Evolutionary conservation across 2,329 filamentous ascomycete genomes (phyloP), one percentile per base, ranked within the genome.

Genomic region (Curvularia lunata): DNA sequence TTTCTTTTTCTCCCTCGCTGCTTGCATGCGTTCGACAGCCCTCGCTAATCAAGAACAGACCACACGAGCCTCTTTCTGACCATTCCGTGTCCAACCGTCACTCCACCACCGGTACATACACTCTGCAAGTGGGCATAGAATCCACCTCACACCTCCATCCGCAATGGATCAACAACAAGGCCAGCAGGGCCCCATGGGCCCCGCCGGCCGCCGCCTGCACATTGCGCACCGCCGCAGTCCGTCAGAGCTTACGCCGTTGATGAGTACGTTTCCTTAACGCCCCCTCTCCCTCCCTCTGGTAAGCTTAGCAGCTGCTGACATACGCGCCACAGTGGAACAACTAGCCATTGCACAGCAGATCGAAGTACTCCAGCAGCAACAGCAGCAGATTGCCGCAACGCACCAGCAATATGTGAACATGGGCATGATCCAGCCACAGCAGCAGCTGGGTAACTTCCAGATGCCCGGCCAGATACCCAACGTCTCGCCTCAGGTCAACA

Each of bases 331-430:
- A 96, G 93, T 97, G 91, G 94, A 97, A 83, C 93, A 97, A 85
- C 87, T 97, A 76, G 92, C 92, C 75, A 93, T 98, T 77, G 93
- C 97, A 82, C 94, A 97, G 83, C 94, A 98, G 81, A 97, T 98
- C 75, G 94, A 98, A 81, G 86, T 96, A 75, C 85, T 98, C 74
- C 94, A 98, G 82, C 92, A 97, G 78, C 95, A 98, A 78, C 95
- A 98, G 78, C 93, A 98, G 79, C 93, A 97, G 77, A 96, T 98
- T 75, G 91, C 96, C 80, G 92, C 92, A 70, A 95, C 92, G 64
- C 92, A 97, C 75, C 93, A 97, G 80, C 94, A 98, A 81, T 97
- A 97, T 83, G 90, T 97, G 72, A 97, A 95, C 78, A 93, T 97
- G 91, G 92, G 92, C 77, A 92, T 98, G 85, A 88, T 98, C 71